Conservation (phyloP, 768 basidiomycete species). For the Serpula lacrymans region DNA sequence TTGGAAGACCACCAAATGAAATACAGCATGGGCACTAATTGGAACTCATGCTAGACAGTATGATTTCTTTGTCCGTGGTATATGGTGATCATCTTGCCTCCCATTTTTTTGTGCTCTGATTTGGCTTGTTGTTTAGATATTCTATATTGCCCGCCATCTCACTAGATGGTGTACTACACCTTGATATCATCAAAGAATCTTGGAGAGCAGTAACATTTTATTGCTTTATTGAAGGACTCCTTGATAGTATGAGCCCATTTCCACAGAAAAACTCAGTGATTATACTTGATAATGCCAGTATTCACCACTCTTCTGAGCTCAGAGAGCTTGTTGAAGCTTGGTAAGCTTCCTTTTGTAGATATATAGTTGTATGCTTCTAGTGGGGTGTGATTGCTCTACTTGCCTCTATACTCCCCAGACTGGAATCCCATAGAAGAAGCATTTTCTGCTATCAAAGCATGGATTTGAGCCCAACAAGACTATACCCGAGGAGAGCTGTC, state of each 20-base stretch:
- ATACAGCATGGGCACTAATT: slow-evolving; percentile 23
- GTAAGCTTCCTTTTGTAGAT: slow-evolving; percentile 8
- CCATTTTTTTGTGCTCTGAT: not conserved
- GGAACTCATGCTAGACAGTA: slow-evolving; percentile 17
- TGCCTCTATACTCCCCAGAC: slow-evolving; percentile 34
- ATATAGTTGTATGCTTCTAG: not conserved
- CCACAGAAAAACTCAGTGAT: slow-evolving; percentile 19
- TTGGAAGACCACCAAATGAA: slow-evolving; percentile 16
- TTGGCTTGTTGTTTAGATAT: slow-evolving; percentile 15
- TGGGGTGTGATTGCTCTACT: slow-evolving; percentile 18
- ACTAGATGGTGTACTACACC: slow-evolving; percentile 20
- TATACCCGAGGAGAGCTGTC: slow-evolving; percentile 9
- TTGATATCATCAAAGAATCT: slow-evolving; percentile 17
- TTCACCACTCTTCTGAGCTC: slow-evolving; percentile 12
- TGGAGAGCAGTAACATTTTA: slow-evolving; percentile 16
- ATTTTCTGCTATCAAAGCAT: slow-evolving; percentile 24
- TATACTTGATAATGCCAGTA: slow-evolving; percentile 21
- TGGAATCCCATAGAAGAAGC: slow-evolving; percentile 32
- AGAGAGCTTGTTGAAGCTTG: slow-evolving; percentile 12
- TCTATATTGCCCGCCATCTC: slow-evolving; percentile 30
- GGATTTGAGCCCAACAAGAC: slow-evolving; percentile 5
- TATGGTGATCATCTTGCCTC: slow-evolving; percentile 16
- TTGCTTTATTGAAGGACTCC: slow-evolving; percentile 17
- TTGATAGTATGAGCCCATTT: slow-evolving; percentile 16
- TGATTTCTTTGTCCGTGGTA: slow-evolving; percentile 26